phyloP scores from a whole-genome alignment of 108 stramenopile genomes.

The Cyclotella choctawhatcheeana region DNA sequence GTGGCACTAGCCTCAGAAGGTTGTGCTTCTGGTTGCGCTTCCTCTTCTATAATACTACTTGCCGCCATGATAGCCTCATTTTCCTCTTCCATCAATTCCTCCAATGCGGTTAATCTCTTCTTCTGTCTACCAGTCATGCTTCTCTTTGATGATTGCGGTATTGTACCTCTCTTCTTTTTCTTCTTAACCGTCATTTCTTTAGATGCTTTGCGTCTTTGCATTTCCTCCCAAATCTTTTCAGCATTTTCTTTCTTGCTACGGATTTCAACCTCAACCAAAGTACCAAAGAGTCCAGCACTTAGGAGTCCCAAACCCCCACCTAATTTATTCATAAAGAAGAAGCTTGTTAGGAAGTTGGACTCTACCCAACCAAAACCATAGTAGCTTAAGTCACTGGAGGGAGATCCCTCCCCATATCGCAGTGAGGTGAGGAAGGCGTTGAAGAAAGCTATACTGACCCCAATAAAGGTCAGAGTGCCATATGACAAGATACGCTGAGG shows the following conservation, averaged over 20 bases:
- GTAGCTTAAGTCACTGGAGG: constrained; percentile 43
- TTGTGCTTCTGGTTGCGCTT: background rate
- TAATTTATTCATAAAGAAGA: constrained; percentile 78
- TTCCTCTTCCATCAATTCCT: constrained; percentile 67
- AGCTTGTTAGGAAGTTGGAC: constrained; percentile 48
- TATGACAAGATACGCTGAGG: constrained; percentile 65
- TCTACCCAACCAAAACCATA: constrained; percentile 82
- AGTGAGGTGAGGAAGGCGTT: constrained; percentile 79
- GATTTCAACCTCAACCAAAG: constrained; percentile 72
- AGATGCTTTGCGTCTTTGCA: constrained; percentile 60
- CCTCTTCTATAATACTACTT: background rate
- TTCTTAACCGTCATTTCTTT: constrained; percentile 16
- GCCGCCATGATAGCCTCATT: background rate
- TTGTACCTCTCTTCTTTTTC: constrained; percentile 31
- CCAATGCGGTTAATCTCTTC: constrained; percentile 70
- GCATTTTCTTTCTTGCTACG: constrained; percentile 58
- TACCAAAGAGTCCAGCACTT: constrained; percentile 60
- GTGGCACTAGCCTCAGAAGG: too few relatives aligned
- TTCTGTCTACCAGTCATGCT: constrained; percentile 62
- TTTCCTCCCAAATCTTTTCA: constrained; percentile 81
- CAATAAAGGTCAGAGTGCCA: constrained; percentile 47
- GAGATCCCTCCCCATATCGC: constrained; percentile 52
- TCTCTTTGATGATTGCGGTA: constrained; percentile 51
- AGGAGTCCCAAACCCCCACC: constrained; percentile 69
- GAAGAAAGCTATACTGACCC: constrained; percentile 55